Percentiles rank a stretch among this genome's conserved stretches.
phyloP scores from a whole-genome alignment of 2,329 filamentous ascomycete genomes.

The Aureobasidium mangrovei region DNA sequence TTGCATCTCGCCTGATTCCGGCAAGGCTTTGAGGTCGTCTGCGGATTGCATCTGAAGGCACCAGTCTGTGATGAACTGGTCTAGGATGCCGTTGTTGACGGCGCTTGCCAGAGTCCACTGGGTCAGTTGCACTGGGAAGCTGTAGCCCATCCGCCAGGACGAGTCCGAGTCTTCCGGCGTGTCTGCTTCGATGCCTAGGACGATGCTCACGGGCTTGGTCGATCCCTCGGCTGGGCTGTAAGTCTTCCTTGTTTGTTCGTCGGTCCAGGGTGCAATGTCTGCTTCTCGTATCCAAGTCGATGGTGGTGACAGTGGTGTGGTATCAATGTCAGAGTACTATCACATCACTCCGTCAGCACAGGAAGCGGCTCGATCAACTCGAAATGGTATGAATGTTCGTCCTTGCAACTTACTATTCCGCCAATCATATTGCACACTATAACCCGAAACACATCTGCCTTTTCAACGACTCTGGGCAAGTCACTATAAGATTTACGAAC shows the following conservation, averaged over 20 bases:
- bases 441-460: neutral
- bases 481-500: neutral
- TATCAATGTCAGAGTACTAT: neutral
- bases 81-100: neutral
- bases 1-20: neutral
- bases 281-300: neutral
- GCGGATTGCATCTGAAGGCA: neutral
- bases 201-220: neutral
- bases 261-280: neutral
- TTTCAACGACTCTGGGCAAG: neutral
- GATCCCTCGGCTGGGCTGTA: neutral
- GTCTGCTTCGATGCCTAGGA: neutral
- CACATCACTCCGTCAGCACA: neutral
- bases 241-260: neutral
- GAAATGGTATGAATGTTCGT: neutral
- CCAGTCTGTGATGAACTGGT: neutral
- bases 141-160: neutral
- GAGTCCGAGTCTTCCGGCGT: neutral
- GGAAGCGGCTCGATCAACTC: neutral
- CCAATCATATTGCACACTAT: slow-evolving; percentile 1
- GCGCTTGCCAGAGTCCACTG: neutral
- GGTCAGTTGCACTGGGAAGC: neutral
- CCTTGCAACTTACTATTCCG: neutral
- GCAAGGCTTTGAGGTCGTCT: neutral
- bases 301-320: neutral